Evolutionary conservation across 306 rosid genomes (phyloP).

Genomic region (Prunus persica): DNA sequence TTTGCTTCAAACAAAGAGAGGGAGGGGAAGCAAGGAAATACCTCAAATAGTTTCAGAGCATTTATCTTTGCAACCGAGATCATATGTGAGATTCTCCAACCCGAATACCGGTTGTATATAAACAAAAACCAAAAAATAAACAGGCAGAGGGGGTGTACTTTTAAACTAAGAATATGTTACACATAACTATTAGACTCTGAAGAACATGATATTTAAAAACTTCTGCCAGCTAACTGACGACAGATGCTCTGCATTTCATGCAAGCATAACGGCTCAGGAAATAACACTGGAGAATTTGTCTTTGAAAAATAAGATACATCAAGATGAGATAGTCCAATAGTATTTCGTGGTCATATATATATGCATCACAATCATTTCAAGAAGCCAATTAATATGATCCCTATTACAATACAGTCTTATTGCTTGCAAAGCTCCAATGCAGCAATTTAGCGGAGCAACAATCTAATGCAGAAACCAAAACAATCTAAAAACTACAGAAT

Average conservation of each 20-base stretch:
- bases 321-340: neutral
- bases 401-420: conserved; percentile 12
- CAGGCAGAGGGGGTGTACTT: no score
- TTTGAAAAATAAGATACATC: neutral
- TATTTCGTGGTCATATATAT: neutral
- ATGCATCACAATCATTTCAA: neutral
- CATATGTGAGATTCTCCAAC: no score
- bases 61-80: no score
- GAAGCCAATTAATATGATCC: neutral
- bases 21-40: neutral
- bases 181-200: no score
- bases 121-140: no score
- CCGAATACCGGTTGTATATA: no score
- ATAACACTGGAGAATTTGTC: neutral
- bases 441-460: conserved; percentile 10
- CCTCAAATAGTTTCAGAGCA: no score
- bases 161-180: no score
- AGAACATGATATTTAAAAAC: no score
- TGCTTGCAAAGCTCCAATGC: conserved; percentile 12
- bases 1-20: neutral
- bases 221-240: neutral
- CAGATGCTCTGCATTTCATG: neutral
- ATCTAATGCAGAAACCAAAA: conserved; percentile 19
- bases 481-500: conserved; percentile 13
- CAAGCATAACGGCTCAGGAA: neutral